Base-by-base conservation (phyloP, 768 basidiomycete species). In the Sporobolomyces roseus region DNA sequence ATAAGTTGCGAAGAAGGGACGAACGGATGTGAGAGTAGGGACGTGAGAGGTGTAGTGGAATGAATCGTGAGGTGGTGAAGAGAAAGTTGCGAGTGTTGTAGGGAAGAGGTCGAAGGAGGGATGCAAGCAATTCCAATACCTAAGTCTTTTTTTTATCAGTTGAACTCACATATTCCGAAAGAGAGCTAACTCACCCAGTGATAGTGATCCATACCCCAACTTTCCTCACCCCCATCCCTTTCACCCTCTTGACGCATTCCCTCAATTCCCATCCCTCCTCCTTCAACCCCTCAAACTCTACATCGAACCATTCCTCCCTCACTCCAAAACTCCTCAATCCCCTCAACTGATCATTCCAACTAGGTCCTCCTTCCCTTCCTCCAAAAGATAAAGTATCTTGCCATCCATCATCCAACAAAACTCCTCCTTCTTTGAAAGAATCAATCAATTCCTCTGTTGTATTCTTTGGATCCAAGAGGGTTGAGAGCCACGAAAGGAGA, bases 341-440 rank as follows among this genome's bases (percentile, higher is more conserved):
- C 1, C 53, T 41, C 30, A 60, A 29, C 8, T 25, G 3, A 16
- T 60, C 19, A n/a, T n/a, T n/a, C n/a, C n/a, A n/a, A n/a, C n/a
- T n/a, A n/a, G n/a, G n/a, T 48, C 41, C 30, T 60, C 35, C 32
- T 19, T 8, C 23, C n/a, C 14, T 32, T 27, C 19, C 53, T 23
- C 32, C n/a, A 36, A 52, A 27, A 33, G n/a, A 3, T 4, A 21
- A 59, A 14, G 49, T 53, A 19, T 76, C 74, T 27, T 70, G 67
- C 75, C 75, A 76, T 0, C 75, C 75, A 55, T 76, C 75, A 51
- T 76, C 75, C 32, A 76, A 69, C 23, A 76, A 51, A 23, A 76
- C 23, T 23, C 58, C 43, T 7, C 58, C 58, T 10, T 64, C 32
- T 29, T 67, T 64, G 36, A 71, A 30, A 3, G 60, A 38, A 2